Evolutionary conservation across 2,329 filamentous ascomycete genomes (phyloP), one percentile per base, ranked within the genome.

Genomic region (Pseudohalonectria lignicola): DNA sequence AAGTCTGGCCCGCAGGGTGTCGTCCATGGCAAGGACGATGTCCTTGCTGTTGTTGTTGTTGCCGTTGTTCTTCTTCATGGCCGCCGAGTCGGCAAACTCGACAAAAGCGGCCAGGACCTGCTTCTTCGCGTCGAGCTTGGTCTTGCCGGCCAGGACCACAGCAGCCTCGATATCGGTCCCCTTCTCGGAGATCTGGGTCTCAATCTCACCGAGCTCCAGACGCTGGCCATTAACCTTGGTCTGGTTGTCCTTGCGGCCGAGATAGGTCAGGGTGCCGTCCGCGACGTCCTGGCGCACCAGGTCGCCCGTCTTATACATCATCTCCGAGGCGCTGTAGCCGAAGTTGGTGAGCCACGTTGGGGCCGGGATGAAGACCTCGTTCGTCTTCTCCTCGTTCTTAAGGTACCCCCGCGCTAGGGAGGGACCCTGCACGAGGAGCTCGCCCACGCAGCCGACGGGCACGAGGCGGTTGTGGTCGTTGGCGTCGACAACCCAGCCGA

Each of bases 361-460:
- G 12, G 7, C 23, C 23, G 8, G 7, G 8, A 79, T 52, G 50
- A 86, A 95, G 0, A 87, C 92, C 53, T 93, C 86, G 36, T 72
- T 67, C n/a, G 79, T 93, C 4, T 88, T 86, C 50, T 83, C 80
- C 32, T 83, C 77, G 52, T 94, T 93, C 61, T 93, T 82, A 37
- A 94, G 63, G 49, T 95, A 95, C 1, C 88, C 88, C 1, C 94
- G 59, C 0, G 84, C 78, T 1, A 93, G 74, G 1, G 79, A 79
- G 0, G 86, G 87, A 0, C 76, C 76, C 53, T 86, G 82, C 16
- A 94, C 73, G 15, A 85, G 68, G 11, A 95, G 69, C 57, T 95
- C 88, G 28, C 88, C 88, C n/a, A 18, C 25, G 11, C 16, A 19
- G 3, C 26, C 35, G 15, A 31, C 28, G 3, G 35, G 35, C 28